A percentile compares a stretch with the other conserved stretches of the same genome.
Conservation (phyloP, 306 rosid species). For the Calophaca sinica region DNA sequence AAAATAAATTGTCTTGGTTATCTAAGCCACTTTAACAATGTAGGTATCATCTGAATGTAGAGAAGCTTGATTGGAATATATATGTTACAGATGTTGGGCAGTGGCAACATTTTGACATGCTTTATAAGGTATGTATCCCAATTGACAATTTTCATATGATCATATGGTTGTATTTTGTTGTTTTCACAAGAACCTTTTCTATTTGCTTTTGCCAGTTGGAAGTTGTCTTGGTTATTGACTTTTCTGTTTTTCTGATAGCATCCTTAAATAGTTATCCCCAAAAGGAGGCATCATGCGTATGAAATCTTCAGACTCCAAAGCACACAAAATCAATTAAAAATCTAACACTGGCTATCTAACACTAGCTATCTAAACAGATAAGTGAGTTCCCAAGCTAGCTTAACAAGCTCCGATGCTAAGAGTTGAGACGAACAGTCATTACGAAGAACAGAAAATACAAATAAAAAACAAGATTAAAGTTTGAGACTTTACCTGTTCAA, state of each 20-base stretch:
- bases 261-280: background rate
- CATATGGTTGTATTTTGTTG: background rate
- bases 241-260: background rate
- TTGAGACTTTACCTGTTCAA: too few relatives aligned
- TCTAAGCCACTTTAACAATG: slow-evolving; percentile 41
- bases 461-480: too few relatives aligned
- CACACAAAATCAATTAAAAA: too few relatives aligned
- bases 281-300: too few relatives aligned
- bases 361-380: too few relatives aligned
- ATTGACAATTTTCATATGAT: background rate
- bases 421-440: too few relatives aligned
- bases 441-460: too few relatives aligned
- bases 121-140: slow-evolving; percentile 73
- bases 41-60: slow-evolving; percentile 88
- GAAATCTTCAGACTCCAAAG: too few relatives aligned
- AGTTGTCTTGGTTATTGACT: background rate
- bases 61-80: slow-evolving; percentile 87
- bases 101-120: slow-evolving; percentile 53
- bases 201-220: slow-evolving; percentile 7
- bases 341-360: too few relatives aligned
- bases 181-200: background rate
- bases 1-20: slow-evolving; percentile 12
- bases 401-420: too few relatives aligned
- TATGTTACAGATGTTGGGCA: slow-evolving; percentile 51
- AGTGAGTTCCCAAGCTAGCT: too few relatives aligned